Base-by-base conservation (phyloP, 1,284 basidiomycete genomes). In the Pulchroboletus neoregius region DNA sequence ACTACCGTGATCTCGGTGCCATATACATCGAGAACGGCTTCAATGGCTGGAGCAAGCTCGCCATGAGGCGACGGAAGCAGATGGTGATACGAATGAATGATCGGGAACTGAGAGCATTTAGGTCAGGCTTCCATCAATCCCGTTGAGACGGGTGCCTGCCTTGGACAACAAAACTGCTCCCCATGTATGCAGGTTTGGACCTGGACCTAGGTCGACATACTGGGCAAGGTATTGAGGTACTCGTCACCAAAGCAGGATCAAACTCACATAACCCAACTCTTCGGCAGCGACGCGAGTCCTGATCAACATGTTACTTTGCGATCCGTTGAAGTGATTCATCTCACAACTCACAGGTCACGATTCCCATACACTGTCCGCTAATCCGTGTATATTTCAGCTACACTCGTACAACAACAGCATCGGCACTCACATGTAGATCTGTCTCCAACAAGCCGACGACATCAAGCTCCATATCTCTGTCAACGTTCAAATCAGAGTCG, bases 151-250 rank as follows among this genome's bases (percentile, higher is more conserved):
- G 11, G 5, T 12, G 39, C 59, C 8, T 53, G 79, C 86, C 72
- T 94, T 94, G 8, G 89, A 91, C 5, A 94, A 69, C 4, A 94
- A 71, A 5, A 77, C 83, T 26, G 86, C 87, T 41, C 92, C 92
- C 94, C 94, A 97, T 0, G 94, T 97, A 63, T 95, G 91, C 53
- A 84, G 73, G 64, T 90, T 91, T 0, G 91, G 90, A 16, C 91
- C 90, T 3, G 93, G 93, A 5, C 93, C 93, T 12, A 94, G 70
- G 57, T 89, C 86, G 4, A 87, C 82, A 58, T 86, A 76, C 86
- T 89, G 48, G 26, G 11, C 15, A 20, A 39, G 45, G 38, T 41
- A 48, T 60, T 46, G 47, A 48, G 42, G 11, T 28, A 36, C 20
- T 31, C 24, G 32, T 43, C 49, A 15, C 36, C 13, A 36, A 31